Evolutionary conservation across 129 eudicot genomes (phyloP).

Genomic region (Mikania micrantha): DNA sequence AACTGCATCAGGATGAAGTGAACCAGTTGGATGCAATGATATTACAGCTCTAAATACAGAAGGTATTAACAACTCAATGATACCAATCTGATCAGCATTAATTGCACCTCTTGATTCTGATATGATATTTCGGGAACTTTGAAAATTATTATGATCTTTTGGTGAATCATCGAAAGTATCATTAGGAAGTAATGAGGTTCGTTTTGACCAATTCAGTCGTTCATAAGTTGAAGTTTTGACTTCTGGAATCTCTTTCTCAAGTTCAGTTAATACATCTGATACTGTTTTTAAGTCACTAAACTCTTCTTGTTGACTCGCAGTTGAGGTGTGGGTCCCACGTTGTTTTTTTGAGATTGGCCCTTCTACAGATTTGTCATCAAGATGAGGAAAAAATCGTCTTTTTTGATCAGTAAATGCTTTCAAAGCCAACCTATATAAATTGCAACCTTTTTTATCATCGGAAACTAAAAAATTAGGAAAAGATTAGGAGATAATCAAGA

Average conservation of each 20-base stretch:
- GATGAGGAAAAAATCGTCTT: constrained; percentile 76
- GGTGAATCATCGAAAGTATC: constrained; percentile 48
- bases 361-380: constrained; percentile 36
- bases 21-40: constrained; percentile 87
- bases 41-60: constrained; percentile 71
- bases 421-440: constrained; percentile 64
- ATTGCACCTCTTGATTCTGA: constrained; percentile 37
- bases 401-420: constrained; percentile 94
- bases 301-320: constrained; percentile 48
- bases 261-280: constrained; percentile 42
- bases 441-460: neutral
- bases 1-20: constrained; percentile 83
- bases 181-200: constrained; percentile 56
- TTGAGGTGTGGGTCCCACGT: constrained; percentile 40
- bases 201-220: constrained; percentile 71
- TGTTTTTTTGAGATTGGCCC: constrained; percentile 54
- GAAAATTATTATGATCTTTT: constrained; percentile 43
- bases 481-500: constrained; percentile 2
- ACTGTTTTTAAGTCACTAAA: constrained; percentile 45
- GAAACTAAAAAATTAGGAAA: neutral
- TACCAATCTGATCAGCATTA: constrained; percentile 58
- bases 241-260: constrained; percentile 63
- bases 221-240: constrained; percentile 62
- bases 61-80: constrained; percentile 76
- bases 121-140: constrained; percentile 42